A percentile compares a stretch with the other conserved stretches of the same genome.
Conservation (phyloP, 2,329 filamentous ascomycete genomes). For the Penicillium crustosum region DNA sequence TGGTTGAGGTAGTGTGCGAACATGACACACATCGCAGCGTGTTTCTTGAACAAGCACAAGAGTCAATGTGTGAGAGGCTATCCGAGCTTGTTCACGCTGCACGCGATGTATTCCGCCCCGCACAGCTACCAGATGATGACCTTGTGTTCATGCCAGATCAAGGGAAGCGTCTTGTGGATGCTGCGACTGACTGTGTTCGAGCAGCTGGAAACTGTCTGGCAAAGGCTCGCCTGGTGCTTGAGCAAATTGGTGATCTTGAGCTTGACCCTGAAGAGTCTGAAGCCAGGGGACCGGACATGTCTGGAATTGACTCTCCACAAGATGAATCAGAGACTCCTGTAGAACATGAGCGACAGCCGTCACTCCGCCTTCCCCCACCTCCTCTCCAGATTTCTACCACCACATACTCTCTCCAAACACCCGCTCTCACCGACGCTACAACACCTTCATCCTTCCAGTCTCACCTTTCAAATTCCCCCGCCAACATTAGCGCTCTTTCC, state of each 20-base stretch:
- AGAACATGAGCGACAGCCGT: conserved; percentile 29
- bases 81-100: conserved; percentile 78
- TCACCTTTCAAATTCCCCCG: conserved; percentile 40
- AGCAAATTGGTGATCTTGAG: conserved; percentile 88
- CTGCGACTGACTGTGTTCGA: conserved; percentile 83
- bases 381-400: conserved; percentile 47
- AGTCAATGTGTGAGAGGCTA: conserved; percentile 76
- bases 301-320: conserved; percentile 19
- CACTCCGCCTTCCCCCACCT: conserved; percentile 46
- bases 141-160: conserved; percentile 79
- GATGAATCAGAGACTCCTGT: conserved; percentile 18
- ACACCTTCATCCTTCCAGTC: conserved; percentile 45
- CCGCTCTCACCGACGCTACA: conserved; percentile 38
- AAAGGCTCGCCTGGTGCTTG: conserved; percentile 80
- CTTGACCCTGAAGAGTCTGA: conserved; percentile 59
- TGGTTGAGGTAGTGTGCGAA: conserved; percentile 79
- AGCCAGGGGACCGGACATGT: conserved; percentile 10
- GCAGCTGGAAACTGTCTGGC: conserved; percentile 88
- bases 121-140: conserved; percentile 67
- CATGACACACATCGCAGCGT: conserved; percentile 70
- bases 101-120: conserved; percentile 71
- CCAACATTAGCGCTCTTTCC: conserved; percentile 28
- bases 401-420: conserved; percentile 35
- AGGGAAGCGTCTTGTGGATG: conserved; percentile 70
- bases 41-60: conserved; percentile 66